Conservation (phyloP, 2,329 filamentous ascomycete genomes). For the Mycosphaerella sp. region DNA sequence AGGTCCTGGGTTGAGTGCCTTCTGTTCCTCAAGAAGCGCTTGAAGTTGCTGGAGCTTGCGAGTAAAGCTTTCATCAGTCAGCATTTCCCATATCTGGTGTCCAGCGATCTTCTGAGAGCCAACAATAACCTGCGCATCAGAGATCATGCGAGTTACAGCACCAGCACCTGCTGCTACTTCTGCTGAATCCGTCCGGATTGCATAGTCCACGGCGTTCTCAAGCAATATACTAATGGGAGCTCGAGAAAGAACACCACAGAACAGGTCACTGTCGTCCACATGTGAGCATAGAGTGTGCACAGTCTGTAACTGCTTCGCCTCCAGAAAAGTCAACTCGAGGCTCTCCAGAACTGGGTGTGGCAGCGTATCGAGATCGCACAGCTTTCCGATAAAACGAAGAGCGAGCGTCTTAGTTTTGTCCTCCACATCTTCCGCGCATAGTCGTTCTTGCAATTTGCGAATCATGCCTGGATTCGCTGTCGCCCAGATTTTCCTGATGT, state of each 20-base stretch:
- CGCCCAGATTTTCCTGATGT: slow-evolving; percentile 29
- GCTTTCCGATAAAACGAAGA: slow-evolving; percentile 24
- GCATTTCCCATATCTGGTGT: slow-evolving; percentile 17
- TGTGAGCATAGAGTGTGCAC: slow-evolving; percentile 17
- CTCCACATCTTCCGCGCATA: slow-evolving; percentile 20
- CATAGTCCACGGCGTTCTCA: slow-evolving; percentile 16
- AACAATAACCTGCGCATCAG: slow-evolving; percentile 12
- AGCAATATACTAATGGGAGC: slow-evolving; percentile 17
- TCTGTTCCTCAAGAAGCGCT: not conserved
- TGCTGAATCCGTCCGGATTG: slow-evolving; percentile 10
- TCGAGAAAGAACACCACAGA: slow-evolving; percentile 17
- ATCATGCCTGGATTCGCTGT: slow-evolving; percentile 27
- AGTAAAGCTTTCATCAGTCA: slow-evolving; percentile 14
- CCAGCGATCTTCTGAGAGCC: slow-evolving; percentile 17
- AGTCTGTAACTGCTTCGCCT: slow-evolving; percentile 12
- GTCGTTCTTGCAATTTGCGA: slow-evolving; percentile 33
- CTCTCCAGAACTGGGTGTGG: slow-evolving; percentile 20
- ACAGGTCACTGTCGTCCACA: slow-evolving; percentile 16
- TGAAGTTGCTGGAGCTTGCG: slow-evolving; percentile 9
- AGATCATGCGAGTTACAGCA: slow-evolving; percentile 13
- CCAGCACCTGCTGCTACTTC: slow-evolving; percentile 15
- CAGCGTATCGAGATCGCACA: slow-evolving; percentile 24
- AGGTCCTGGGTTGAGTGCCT: not conserved
- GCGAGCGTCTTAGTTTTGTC: slow-evolving; percentile 22
- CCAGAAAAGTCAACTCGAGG: slow-evolving; percentile 18